A percentile compares a stretch with the other conserved stretches of the same genome.
Conservation (phyloP, 2,329 filamentous ascomycete genomes). For the Pestalotiopsis sp. region DNA sequence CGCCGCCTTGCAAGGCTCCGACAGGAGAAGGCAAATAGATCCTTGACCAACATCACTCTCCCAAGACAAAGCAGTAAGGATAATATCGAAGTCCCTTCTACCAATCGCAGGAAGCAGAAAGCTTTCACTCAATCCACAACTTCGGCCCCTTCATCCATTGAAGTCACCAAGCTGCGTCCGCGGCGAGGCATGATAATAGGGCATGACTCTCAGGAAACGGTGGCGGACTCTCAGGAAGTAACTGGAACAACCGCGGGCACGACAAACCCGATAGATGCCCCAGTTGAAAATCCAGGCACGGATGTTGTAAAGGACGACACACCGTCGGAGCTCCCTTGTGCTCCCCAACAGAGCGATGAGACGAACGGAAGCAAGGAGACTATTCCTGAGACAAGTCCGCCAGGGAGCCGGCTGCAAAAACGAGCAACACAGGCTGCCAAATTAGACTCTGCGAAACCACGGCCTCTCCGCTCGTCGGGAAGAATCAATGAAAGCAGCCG, state of each 20-base stretch:
- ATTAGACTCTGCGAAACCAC: not conserved
- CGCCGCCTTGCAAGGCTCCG: constrained; percentile 27
- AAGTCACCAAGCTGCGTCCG: constrained; percentile 19
- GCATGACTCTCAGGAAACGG: constrained; percentile 31
- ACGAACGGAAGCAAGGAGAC: constrained; percentile 25
- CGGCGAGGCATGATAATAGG: constrained; percentile 20
- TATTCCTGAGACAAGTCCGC: constrained; percentile 35
- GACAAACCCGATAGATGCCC: not conserved
- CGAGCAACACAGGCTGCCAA: constrained; percentile 19
- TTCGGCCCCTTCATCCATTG: constrained; percentile 15
- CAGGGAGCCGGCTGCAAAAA: constrained; percentile 20
- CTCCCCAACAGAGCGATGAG: not conserved
- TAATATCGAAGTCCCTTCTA: constrained; percentile 33
- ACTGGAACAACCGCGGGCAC: not conserved
- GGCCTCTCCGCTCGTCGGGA: not conserved
- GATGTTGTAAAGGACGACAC: not conserved
- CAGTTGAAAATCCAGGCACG: not conserved
- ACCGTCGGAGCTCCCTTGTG: constrained; percentile 2
- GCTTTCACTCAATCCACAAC: not conserved
- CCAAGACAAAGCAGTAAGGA: constrained; percentile 17
- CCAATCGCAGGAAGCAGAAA: constrained; percentile 22
- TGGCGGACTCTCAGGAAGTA: constrained; percentile 32
- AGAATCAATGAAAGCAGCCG: not conserved
- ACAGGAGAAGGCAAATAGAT: constrained; percentile 29
- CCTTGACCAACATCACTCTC: constrained; percentile 29